Evolutionary conservation across 1,139 yeast genomes (phyloP).

Genomic region (Yamadazyma siamensis): DNA sequence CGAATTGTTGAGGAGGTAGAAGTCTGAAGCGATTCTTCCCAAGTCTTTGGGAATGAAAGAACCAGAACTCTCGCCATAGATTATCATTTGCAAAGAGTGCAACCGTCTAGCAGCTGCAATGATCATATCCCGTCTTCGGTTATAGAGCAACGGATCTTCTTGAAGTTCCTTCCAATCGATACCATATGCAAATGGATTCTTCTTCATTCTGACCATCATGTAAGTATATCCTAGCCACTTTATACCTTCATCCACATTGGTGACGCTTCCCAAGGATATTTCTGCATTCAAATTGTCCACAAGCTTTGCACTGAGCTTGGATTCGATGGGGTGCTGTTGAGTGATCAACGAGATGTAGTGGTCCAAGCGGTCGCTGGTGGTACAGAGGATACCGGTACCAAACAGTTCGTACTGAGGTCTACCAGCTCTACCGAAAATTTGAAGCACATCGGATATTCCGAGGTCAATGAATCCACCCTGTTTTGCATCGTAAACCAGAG

Average conservation of each 20-base stretch:
- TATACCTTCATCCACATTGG: conserved; percentile 90
- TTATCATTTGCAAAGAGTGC: conserved; percentile 86
- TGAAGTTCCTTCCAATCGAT: conserved; percentile 81
- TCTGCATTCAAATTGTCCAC: conserved; percentile 96
- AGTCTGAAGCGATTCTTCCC: conserved; percentile 94
- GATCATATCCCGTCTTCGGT: conserved; percentile 72
- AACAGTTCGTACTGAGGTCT: conserved; percentile 92
- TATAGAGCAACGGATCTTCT: conserved; percentile 78
- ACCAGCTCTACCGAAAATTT: conserved; percentile 99
- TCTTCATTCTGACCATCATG: conserved; percentile 89
- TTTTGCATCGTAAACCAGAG: conserved; percentile 92
- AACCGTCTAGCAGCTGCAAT: conserved; percentile 76
- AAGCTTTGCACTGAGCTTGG: conserved; percentile 69
- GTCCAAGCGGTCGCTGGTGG: conserved; percentile 76
- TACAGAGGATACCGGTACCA: conserved; percentile 91
- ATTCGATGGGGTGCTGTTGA: conserved; percentile 96
- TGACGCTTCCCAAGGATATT: conserved; percentile 90
- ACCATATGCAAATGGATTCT: conserved; percentile 93
- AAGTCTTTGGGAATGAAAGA: conserved; percentile 81
- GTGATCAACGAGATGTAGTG: conserved; percentile 84
- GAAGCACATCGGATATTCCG: conserved; percentile 95
- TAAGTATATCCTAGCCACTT: conserved; percentile 97
- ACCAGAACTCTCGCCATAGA: conserved; percentile 82
- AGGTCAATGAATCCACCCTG: conserved; percentile 92
- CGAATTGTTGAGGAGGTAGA: conserved; percentile 78